Evolutionary conservation across 176 grass and related monocot species (phyloP).

Genomic region (Ensete glaucum): DNA sequence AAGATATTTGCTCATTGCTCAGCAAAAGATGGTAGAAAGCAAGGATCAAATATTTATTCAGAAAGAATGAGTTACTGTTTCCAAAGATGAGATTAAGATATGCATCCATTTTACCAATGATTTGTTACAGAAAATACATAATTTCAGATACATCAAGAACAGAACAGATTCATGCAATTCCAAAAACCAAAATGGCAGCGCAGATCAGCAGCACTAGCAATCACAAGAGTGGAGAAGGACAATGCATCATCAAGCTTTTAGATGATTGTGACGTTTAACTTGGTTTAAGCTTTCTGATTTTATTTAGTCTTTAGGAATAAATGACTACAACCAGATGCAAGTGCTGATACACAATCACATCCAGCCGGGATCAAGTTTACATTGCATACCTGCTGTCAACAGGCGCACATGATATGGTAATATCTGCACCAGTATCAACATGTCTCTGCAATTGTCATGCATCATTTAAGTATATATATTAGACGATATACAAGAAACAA

Average conservation of each 20-base stretch:
- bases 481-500: background rate
- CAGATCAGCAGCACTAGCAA: too few species aligned
- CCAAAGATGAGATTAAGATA: background rate
- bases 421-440: conserved; percentile 61
- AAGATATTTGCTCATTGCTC: too few species aligned
- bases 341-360: too few species aligned
- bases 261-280: too few species aligned
- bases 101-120: background rate
- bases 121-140: background rate
- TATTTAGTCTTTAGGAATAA: too few species aligned
- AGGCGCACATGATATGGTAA: conserved; percentile 49
- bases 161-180: background rate
- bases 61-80: background rate
- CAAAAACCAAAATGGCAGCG: background rate
- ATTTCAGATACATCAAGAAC: background rate
- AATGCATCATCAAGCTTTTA: too few species aligned
- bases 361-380: background rate
- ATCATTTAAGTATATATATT: background rate
- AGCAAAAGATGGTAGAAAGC: too few species aligned
- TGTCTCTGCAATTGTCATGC: conserved; percentile 40
- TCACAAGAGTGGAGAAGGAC: too few species aligned
- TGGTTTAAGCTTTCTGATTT: too few species aligned
- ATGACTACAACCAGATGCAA: too few species aligned
- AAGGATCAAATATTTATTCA: too few species aligned
- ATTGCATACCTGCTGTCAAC: conserved; percentile 45